These are phyloP conservation scores for Ceratobasidium sp. DNA, from an alignment of 1,284 basidiomycete genomes.

Conservation along the genomic window DNA sequence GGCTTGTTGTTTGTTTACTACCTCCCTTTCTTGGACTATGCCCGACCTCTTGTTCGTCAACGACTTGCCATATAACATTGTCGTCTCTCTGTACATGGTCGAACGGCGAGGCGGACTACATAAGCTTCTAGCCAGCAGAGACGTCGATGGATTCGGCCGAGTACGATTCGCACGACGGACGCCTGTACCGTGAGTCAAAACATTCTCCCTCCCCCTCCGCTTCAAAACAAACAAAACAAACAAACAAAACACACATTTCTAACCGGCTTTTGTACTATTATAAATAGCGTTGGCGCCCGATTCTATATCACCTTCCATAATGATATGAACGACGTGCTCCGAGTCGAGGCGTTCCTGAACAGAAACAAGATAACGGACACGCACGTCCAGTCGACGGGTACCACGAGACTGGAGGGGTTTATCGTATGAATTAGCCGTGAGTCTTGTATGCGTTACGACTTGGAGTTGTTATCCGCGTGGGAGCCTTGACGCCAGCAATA, in stretches of 20 bases:
- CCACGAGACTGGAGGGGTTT: slow-evolving; percentile 38
- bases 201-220: not conserved
- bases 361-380: slow-evolving; percentile 24
- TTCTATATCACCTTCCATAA: slow-evolving; percentile 44
- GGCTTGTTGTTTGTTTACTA: too few relatives aligned
- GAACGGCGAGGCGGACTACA: slow-evolving; percentile 11
- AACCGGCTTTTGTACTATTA: not conserved
- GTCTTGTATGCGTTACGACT: not conserved
- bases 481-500: not conserved
- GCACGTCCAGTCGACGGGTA: slow-evolving; percentile 40
- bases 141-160: slow-evolving; percentile 30
- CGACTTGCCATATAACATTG: slow-evolving; percentile 29
- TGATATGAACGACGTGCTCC: slow-evolving; percentile 22
- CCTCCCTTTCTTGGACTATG: slow-evolving; percentile 9
- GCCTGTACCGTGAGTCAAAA: slow-evolving; percentile 38
- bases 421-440: slow-evolving; percentile 16
- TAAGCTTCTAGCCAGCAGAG: slow-evolving; percentile 31
- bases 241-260: not conserved
- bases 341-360: slow-evolving; percentile 38
- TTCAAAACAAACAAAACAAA: not conserved
- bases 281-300: slow-evolving; percentile 23
- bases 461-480: slow-evolving; percentile 1
- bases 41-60: slow-evolving; percentile 42
- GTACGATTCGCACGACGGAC: slow-evolving; percentile 37
- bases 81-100: slow-evolving; percentile 39